Evolutionary conservation across 208 protist species (phyloP).

Genomic region (Leishmania tropica): DNA sequence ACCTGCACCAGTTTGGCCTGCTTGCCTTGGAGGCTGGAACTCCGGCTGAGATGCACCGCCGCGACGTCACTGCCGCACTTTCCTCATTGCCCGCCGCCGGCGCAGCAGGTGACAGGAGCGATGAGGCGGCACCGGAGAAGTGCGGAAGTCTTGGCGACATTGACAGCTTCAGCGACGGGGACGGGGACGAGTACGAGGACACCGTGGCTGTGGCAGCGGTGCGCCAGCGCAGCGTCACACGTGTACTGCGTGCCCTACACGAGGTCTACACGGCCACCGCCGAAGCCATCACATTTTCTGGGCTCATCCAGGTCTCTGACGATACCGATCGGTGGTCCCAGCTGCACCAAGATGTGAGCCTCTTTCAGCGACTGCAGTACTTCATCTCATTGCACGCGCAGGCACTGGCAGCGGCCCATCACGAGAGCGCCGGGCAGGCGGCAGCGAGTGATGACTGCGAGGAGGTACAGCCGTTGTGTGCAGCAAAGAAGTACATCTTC

Average conservation of each 20-base stretch:
- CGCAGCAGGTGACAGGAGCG: not conserved
- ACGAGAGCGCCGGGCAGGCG: not conserved
- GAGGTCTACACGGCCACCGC: slow-evolving; percentile 56
- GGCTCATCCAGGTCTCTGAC: slow-evolving; percentile 46
- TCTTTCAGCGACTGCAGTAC: slow-evolving; percentile 67
- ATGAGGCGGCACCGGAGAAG: not conserved
- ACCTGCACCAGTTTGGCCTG: slow-evolving; percentile 68
- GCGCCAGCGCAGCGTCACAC: slow-evolving; percentile 60
- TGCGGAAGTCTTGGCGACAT: slow-evolving; percentile 17
- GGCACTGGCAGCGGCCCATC: not conserved
- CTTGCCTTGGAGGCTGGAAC: slow-evolving; percentile 58
- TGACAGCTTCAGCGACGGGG: slow-evolving; percentile 23
- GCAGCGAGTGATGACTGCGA: not conserved
- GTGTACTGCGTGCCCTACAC: slow-evolving; percentile 53
- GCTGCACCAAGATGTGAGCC: slow-evolving; percentile 38
- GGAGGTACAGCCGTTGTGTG: not conserved
- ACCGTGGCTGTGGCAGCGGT: slow-evolving; percentile 21
- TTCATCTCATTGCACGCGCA: slow-evolving; percentile 34
- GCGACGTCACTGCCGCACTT: slow-evolving; percentile 31
- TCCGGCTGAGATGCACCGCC: slow-evolving; percentile 41
- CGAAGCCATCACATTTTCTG: slow-evolving; percentile 60
- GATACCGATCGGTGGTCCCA: slow-evolving; percentile 36
- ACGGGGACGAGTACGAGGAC: slow-evolving; percentile 25
- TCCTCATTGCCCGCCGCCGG: not conserved
- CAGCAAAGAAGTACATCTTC: slow-evolving; percentile 17